Evolutionary conservation across 2,329 filamentous ascomycete species (phyloP).

Genomic region (Fusarium subglutinans): DNA sequence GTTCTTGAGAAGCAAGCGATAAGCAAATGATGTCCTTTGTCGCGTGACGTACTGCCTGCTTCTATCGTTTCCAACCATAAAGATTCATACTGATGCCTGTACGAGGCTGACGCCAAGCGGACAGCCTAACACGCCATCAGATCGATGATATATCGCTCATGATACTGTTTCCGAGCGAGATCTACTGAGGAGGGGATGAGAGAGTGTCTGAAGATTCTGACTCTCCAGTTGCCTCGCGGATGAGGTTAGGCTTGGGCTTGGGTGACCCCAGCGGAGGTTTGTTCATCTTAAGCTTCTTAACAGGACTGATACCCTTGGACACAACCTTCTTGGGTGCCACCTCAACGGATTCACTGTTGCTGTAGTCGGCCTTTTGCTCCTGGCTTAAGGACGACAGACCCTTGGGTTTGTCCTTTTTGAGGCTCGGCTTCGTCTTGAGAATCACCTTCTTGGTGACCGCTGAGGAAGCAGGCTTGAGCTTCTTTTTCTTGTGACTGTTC

Average conservation of each 20-base stretch:
- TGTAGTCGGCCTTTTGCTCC: slow-evolving; percentile 54
- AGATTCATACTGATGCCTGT: slow-evolving; percentile 1
- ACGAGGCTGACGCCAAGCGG: background rate
- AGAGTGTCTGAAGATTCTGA: slow-evolving; percentile 67
- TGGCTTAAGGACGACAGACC: slow-evolving; percentile 59
- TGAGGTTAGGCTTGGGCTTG: slow-evolving; percentile 56
- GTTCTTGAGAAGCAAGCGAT: slow-evolving; percentile 18
- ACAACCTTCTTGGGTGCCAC: slow-evolving; percentile 50
- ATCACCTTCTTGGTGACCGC: slow-evolving; percentile 62
- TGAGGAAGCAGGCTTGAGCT: slow-evolving; percentile 55
- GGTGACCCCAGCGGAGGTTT: slow-evolving; percentile 60
- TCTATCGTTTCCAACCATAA: slow-evolving; percentile 45
- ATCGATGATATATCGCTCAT: background rate
- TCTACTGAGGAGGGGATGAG: slow-evolving; percentile 59
- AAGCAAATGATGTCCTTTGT: slow-evolving; percentile 18
- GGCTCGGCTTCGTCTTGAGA: slow-evolving; percentile 60
- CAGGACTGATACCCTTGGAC: slow-evolving; percentile 50
- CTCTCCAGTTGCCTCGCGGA: slow-evolving; percentile 59
- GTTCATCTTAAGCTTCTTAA: slow-evolving; percentile 55
- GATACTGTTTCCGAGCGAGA: background rate
- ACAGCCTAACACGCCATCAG: background rate
- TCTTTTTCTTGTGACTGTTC: slow-evolving; percentile 66
- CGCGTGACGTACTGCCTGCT: slow-evolving; percentile 28
- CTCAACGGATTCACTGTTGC: slow-evolving; percentile 41
- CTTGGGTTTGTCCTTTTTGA: slow-evolving; percentile 67